These are phyloP conservation scores for Nothomitra cinnamomea DNA, from an alignment of 2,329 filamentous ascomycete genomes.

Conservation along the genomic window DNA sequence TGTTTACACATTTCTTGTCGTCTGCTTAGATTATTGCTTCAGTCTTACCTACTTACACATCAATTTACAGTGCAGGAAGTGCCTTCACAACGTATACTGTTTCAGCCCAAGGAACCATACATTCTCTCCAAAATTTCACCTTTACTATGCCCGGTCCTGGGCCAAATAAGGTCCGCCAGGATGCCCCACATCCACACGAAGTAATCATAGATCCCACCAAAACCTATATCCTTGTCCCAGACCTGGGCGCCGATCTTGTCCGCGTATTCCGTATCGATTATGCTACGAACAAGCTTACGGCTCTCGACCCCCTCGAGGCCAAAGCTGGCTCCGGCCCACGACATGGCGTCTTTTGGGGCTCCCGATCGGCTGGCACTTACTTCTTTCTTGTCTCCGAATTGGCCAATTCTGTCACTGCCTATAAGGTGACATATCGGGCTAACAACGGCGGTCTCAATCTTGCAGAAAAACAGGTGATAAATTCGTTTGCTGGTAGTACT, in stretches of 20 bases:
- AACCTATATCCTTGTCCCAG: conserved; percentile 44
- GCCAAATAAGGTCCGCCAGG: conserved; percentile 30
- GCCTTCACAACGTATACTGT: conserved; percentile 20
- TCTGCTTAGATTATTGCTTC: no score
- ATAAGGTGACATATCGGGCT: conserved; percentile 27
- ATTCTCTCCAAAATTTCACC: conserved; percentile 23
- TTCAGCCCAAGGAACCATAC: conserved; percentile 2
- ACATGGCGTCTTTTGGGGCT: conserved; percentile 39
- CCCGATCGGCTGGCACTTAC: conserved; percentile 16
- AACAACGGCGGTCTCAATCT: conserved; percentile 30
- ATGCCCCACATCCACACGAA: conserved; percentile 46
- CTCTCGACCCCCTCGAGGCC: conserved; percentile 27
- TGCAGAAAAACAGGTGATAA: conserved; percentile 27
- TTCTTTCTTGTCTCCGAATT: conserved; percentile 46
- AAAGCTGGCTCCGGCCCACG: conserved; percentile 43
- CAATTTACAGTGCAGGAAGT: conserved; percentile 14
- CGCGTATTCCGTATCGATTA: conserved; percentile 38
- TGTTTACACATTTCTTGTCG: no score
- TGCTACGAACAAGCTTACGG: conserved; percentile 25
- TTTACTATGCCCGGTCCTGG: conserved; percentile 24
- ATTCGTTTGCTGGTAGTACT: conserved; percentile 29
- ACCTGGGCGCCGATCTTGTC: conserved; percentile 46
- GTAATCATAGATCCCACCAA: conserved; percentile 48
- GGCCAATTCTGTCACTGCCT: conserved; percentile 33
- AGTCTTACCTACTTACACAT: neutral